Evolutionary conservation across 2,329 filamentous ascomycete genomes (phyloP).

Genomic region (Corinectria fuckeliana): DNA sequence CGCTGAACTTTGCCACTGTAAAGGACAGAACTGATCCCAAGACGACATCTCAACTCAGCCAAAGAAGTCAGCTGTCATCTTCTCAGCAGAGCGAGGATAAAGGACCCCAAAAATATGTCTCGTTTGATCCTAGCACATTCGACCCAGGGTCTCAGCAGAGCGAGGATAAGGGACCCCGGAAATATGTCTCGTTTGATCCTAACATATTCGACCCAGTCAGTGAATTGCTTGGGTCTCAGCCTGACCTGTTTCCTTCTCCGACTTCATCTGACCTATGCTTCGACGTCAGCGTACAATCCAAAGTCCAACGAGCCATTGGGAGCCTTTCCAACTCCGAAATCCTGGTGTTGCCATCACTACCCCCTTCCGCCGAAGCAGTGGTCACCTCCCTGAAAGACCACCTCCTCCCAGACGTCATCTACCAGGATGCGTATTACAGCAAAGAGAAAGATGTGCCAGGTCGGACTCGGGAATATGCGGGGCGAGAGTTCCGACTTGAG

Average conservation of each 20-base stretch:
- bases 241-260: slow-evolving; percentile 22
- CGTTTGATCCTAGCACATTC: slow-evolving; percentile 28
- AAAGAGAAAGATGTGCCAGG: slow-evolving; percentile 83
- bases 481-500: slow-evolving; percentile 80
- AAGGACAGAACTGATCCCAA: slow-evolving; percentile 75
- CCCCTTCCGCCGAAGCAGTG: slow-evolving; percentile 37
- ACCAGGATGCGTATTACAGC: slow-evolving; percentile 87
- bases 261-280: slow-evolving; percentile 17
- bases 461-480: slow-evolving; percentile 81
- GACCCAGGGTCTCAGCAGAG: slow-evolving; percentile 35
- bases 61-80: slow-evolving; percentile 55
- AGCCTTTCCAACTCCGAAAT: slow-evolving; percentile 14
- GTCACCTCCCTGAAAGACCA: slow-evolving; percentile 33
- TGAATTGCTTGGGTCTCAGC: slow-evolving; percentile 6
- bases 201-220: no score
- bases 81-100: slow-evolving; percentile 57
- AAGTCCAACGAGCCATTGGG: slow-evolving; percentile 25
- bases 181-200: slow-evolving; percentile 34
- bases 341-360: slow-evolving; percentile 35
- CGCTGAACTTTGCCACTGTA: slow-evolving; percentile 73
- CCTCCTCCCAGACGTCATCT: slow-evolving; percentile 70
- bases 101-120: slow-evolving; percentile 31
- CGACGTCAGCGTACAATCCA: slow-evolving; percentile 10
- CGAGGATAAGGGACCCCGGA: slow-evolving; percentile 38
- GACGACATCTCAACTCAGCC: slow-evolving; percentile 70